Evolutionary conservation across 2,329 filamentous ascomycete species (phyloP), one percentile per base, ranked within the genome.

Genomic region (Monosporascus cannonballus): DNA sequence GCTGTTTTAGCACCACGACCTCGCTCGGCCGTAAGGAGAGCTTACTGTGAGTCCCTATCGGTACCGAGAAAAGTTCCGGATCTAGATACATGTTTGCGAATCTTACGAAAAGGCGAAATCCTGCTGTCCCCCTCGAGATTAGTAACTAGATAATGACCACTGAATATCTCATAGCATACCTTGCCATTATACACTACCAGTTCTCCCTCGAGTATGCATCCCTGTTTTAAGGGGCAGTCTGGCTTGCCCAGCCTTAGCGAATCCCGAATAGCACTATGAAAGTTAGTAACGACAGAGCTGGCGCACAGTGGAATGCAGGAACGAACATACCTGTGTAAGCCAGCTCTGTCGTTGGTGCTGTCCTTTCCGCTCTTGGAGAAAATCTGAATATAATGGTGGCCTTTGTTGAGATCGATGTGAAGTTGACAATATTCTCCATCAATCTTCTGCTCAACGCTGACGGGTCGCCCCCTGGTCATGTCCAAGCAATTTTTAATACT

Each of bases 281-380:
- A 27, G 9, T 47, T 22, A 39, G 24, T 50, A 30, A 27, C 3
- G 34, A n/a, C 18, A 34, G 14, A 20, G 4, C 8, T 20, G 34
- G 9, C 4, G 2, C 4, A 38, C 22, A 11, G 17, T 47, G n/a
- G 18, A 7, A 17, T 18, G 14, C 14, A 36, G 15, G 38, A 42
- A 24, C 8, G 9, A 20, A 61, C 73, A 59, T 65, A 80, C 78
- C 65, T 64, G 57, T 88, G 84, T 22, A 95, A 68, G 1, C 73
- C 75, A 11, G 68, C 60, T 36, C 87, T 80, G 66, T 96, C 91
- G 49, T 72, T 65, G 0, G 90, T 96, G 45, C 90, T 93, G 59
- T 96, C 89, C 65, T 94, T 95, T 53, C 91, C 90, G 62, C 90
- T 94, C 66, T 96, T 96, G 9, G 90, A 95, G 65, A 94, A 96